Conservation (phyloP, 176 grass and related monocot species). For the Dendrocalamus sinicus region DNA sequence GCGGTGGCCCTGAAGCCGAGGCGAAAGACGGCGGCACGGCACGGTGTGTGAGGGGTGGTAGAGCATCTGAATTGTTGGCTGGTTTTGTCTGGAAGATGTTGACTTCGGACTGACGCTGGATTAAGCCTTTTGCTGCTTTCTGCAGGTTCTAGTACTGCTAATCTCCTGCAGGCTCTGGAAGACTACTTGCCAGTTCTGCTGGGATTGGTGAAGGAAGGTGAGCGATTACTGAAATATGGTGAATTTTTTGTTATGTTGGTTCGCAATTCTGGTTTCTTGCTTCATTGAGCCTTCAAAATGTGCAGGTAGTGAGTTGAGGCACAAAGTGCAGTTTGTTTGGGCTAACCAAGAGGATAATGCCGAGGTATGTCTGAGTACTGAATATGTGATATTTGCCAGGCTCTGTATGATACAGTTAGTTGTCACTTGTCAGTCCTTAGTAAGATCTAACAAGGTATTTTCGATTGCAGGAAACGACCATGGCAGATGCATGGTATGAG, state of each 20-base stretch:
- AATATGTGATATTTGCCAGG: not conserved
- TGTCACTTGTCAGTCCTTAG: slow-evolving; percentile 11
- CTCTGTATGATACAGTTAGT: slow-evolving; percentile 27
- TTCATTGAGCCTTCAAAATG: not conserved
- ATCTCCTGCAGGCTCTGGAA: slow-evolving; percentile 77
- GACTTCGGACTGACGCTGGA: slow-evolving; percentile 29
- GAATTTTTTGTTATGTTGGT: not conserved
- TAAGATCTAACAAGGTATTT: slow-evolving; percentile 18
- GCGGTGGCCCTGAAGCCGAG: slow-evolving; percentile 60
- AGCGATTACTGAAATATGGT: not conserved
- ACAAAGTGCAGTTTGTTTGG: slow-evolving; percentile 76
- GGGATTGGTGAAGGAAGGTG: slow-evolving; percentile 83
- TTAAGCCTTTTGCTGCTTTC: not conserved
- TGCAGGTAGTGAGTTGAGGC: slow-evolving; percentile 60
- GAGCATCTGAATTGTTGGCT: slow-evolving; percentile 31
- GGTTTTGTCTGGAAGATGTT: slow-evolving; percentile 31
- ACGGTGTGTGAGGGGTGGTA: slow-evolving; percentile 55
- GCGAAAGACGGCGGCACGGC: slow-evolving; percentile 63
- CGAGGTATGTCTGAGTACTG: slow-evolving; percentile 45
- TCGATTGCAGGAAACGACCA: slow-evolving; percentile 72
- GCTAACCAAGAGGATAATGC: slow-evolving; percentile 84
- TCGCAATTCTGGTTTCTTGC: not conserved
- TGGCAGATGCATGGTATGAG: slow-evolving; percentile 93
- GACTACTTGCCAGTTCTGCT: slow-evolving; percentile 79
- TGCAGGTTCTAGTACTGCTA: slow-evolving; percentile 62